Conservation (phyloP, 257 asterid species). For the Nicotiana benthamiana region DNA sequence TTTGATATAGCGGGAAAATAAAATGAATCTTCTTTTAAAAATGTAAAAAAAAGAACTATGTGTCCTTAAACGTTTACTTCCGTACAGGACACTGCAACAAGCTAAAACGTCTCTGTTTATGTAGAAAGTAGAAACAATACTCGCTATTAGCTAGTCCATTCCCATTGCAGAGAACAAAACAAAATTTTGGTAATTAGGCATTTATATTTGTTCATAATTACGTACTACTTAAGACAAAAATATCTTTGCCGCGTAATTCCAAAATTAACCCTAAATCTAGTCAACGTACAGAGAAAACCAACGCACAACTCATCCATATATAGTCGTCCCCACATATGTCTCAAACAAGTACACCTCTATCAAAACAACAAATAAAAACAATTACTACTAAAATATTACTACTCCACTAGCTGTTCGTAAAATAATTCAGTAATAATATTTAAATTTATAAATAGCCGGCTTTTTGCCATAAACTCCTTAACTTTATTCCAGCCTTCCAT, state of each 20-base stretch:
- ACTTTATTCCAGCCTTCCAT: neutral
- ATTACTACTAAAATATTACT: neutral
- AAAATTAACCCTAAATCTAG: neutral
- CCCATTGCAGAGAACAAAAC: neutral
- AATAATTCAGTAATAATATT: neutral
- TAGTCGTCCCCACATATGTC: neutral
- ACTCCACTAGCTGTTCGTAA: neutral
- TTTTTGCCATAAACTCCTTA: neutral
- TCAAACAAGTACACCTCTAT: neutral
- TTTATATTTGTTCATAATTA: neutral
- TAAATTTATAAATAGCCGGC: neutral
- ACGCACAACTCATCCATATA: neutral
- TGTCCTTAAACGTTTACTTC: neutral
- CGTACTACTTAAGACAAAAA: neutral
- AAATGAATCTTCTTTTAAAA: neutral
- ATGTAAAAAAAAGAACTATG: neutral
- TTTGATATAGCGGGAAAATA: neutral
- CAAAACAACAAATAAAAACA: neutral
- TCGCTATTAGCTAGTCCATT: neutral
- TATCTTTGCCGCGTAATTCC: neutral
- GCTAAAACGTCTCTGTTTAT: neutral
- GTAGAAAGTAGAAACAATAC: neutral
- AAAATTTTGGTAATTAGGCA: neutral
- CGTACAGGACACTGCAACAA: neutral
- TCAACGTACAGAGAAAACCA: neutral